phyloP scores from a whole-genome alignment of 1,284 basidiomycete species.

The Phlebopus sp. region DNA sequence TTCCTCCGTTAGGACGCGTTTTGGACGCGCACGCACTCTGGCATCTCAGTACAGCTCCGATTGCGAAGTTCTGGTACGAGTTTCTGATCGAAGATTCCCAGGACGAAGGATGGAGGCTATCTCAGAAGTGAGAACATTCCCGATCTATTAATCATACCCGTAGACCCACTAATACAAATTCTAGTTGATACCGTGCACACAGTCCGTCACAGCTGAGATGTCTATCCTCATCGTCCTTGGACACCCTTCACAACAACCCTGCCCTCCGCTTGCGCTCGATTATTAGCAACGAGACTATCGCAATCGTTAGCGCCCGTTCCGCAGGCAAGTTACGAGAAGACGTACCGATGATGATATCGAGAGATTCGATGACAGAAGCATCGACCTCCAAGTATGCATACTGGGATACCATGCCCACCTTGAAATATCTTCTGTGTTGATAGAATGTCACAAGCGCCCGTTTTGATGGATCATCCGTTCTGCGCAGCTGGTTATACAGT shows the following conservation, averaged over 20 bases:
- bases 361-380: constrained; percentile 30
- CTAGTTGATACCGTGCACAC: constrained; percentile 16
- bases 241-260: constrained; percentile 5
- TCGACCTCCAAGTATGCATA: constrained; percentile 40
- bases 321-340: background rate
- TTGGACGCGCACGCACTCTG: constrained; percentile 96
- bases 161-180: constrained; percentile 10
- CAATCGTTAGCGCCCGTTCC: constrained; percentile 5
- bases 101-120: constrained; percentile 51
- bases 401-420: constrained; percentile 37
- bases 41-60: constrained; percentile 86
- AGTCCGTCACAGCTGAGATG: background rate
- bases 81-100: constrained; percentile 72
- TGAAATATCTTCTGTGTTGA: constrained; percentile 36
- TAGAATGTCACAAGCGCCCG: constrained; percentile 35
- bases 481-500: constrained; percentile 13
- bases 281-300: constrained; percentile 23
- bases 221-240: background rate
- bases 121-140: constrained; percentile 16
- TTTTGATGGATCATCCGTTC: constrained; percentile 10
- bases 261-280: constrained; percentile 18
- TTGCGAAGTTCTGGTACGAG: constrained; percentile 81
- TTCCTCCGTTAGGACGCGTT: constrained; percentile 72
- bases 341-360: constrained; percentile 40
- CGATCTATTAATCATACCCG: constrained; percentile 1